phyloP scores from a whole-genome alignment of 2,329 filamentous ascomycete species.

The Paramyrothecium sp. region DNA sequence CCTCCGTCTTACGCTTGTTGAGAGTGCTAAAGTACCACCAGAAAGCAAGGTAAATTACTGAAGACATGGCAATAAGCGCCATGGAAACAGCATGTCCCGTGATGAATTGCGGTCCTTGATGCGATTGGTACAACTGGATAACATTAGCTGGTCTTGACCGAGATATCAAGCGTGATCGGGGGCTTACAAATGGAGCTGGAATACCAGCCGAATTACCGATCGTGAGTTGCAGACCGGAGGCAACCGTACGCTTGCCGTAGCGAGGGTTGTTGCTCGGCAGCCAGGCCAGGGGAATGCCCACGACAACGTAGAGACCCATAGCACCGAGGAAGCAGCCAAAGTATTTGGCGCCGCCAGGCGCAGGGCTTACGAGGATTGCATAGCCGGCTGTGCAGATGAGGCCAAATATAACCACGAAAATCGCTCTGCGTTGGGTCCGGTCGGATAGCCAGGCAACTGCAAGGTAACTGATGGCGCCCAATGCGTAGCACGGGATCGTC shows the following conservation, averaged over 20 bases:
- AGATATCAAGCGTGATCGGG: rapidly evolving
- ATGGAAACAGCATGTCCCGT: constrained; percentile 50
- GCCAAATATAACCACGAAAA: constrained; percentile 52
- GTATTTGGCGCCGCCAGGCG: constrained; percentile 55
- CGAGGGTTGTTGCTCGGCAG: constrained; percentile 58
- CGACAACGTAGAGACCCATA: constrained; percentile 54
- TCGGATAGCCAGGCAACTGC: constrained; percentile 57
- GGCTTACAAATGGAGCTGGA: constrained; percentile 52
- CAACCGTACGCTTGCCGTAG: constrained; percentile 63
- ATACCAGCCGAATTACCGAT: constrained; percentile 64
- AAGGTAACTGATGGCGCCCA: constrained; percentile 61
- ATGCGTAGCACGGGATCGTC: constrained; percentile 64
- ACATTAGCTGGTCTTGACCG: neutral
- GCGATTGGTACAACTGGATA: constrained; percentile 21
- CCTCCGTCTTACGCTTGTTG: constrained; percentile 30
- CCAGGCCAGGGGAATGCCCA: constrained; percentile 35
- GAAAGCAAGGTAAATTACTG: constrained; percentile 37
- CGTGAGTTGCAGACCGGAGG: constrained; percentile 60
- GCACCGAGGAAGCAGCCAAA: constrained; percentile 63
- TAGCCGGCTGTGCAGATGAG: constrained; percentile 54
- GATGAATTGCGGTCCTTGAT: constrained; percentile 42
- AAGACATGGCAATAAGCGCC: constrained; percentile 42
- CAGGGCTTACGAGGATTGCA: constrained; percentile 55
- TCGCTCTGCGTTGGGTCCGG: constrained; percentile 51
- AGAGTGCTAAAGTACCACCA: constrained; percentile 25